Evolutionary conservation across 345 rosid genomes (phyloP).

Genomic region (Salix caprea): DNA sequence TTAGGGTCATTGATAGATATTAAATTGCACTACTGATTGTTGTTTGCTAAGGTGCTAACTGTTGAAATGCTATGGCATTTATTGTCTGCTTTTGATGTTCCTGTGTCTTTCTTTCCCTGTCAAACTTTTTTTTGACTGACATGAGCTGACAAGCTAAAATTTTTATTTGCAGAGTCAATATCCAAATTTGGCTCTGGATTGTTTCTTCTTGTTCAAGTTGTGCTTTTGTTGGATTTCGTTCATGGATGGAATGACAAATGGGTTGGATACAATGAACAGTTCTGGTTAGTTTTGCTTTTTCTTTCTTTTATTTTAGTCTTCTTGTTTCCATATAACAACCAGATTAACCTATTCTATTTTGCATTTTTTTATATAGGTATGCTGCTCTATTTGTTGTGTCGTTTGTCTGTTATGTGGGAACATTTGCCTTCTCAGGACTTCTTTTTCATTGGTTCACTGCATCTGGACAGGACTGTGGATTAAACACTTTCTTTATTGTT

Average conservation of each 20-base stretch:
- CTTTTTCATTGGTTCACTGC: slow-evolving; percentile 98
- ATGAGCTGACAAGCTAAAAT: slow-evolving; percentile 1
- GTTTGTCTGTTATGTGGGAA: slow-evolving; percentile 73
- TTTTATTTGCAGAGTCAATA: slow-evolving; percentile 52
- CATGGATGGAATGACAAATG: slow-evolving; percentile 99
- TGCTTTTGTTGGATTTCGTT: slow-evolving; percentile 96
- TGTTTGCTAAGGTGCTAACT: background rate
- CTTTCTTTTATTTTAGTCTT: background rate
- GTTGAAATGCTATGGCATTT: background rate
- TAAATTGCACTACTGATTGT: background rate
- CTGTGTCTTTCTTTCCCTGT: background rate
- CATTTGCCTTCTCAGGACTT: slow-evolving; percentile 89
- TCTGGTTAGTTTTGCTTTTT: slow-evolving; percentile 64
- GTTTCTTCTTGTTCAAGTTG: slow-evolving; percentile 97
- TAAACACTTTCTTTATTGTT: slow-evolving; percentile 81
- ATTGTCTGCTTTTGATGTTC: background rate
- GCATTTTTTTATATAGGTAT: slow-evolving; percentile 47
- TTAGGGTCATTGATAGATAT: background rate
- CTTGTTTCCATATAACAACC: slow-evolving; percentile 1
- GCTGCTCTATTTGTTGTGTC: slow-evolving; percentile 74
- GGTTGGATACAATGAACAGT: slow-evolving; percentile 95
- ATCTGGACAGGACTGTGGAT: slow-evolving; percentile 95
- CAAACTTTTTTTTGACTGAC: background rate
- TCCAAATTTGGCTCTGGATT: slow-evolving; percentile 97
- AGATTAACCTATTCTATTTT: background rate